A percentile compares a stretch with the other conserved stretches of the same genome.
Conservation (phyloP, 1,139 yeast species). For the Saccharomycopsis crataegensis region DNA sequence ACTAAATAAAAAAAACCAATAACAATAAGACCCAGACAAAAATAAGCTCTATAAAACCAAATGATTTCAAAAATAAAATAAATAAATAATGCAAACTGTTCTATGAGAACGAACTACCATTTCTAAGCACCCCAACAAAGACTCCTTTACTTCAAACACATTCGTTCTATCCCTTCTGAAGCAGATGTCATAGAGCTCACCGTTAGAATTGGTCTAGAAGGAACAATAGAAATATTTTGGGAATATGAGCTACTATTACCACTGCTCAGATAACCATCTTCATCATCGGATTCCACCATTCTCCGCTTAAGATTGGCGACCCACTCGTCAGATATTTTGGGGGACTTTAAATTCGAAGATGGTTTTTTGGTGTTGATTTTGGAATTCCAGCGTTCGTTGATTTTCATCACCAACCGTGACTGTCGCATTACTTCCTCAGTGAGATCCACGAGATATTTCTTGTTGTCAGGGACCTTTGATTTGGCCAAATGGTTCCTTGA, state of each 20-base stretch:
- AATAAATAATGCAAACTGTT: no score
- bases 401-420: slow-evolving; percentile 28
- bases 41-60: no score
- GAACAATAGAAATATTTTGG: background rate
- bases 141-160: background rate
- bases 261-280: background rate
- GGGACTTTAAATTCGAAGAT: background rate
- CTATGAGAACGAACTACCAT: no score
- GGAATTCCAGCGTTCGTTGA: slow-evolving; percentile 29
- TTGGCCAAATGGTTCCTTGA: background rate
- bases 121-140: no score
- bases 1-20: no score
- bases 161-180: background rate
- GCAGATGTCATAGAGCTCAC: background rate
- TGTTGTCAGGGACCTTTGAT: background rate
- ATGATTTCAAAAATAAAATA: no score
- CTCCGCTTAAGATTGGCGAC: background rate
- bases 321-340: background rate
- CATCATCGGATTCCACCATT: background rate
- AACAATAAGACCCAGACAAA: no score
- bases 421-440: slow-evolving; percentile 25
- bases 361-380: slow-evolving; percentile 4
- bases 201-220: background rate
- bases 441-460: background rate
- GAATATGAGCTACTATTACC: background rate